Evolutionary conservation across 2,329 filamentous ascomycete species (phyloP).

Genomic region (Phyllosticta citribraziliensis): DNA sequence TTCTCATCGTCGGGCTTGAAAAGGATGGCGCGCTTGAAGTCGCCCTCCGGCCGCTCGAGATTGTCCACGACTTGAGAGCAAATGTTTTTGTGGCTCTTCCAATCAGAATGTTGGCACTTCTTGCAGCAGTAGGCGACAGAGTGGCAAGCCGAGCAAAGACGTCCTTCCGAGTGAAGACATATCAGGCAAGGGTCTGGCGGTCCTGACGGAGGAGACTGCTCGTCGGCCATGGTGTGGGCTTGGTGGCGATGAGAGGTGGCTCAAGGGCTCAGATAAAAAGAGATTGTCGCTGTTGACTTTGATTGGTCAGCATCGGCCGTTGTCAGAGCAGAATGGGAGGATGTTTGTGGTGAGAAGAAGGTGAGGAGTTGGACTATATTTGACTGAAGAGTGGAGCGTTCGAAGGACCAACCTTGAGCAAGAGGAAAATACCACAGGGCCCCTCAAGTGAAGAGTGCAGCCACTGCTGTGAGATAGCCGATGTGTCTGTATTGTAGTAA

Average conservation of each 20-base stretch:
- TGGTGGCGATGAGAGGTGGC: too few species aligned
- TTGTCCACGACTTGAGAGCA: not conserved
- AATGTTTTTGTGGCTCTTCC: conserved; percentile 16
- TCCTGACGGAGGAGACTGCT: not conserved
- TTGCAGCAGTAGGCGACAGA: conserved; percentile 40
- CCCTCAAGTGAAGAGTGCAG: too few species aligned
- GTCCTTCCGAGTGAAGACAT: conserved; percentile 18
- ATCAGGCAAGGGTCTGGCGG: conserved; percentile 11
- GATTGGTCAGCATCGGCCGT: not conserved
- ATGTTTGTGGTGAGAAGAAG: too few species aligned
- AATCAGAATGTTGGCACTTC: conserved; percentile 43
- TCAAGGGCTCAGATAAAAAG: not conserved
- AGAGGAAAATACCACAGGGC: too few species aligned
- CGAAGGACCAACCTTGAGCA: too few species aligned
- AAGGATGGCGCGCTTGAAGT: not conserved
- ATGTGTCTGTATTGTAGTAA: too few species aligned
- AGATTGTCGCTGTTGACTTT: not conserved
- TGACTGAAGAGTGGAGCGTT: too few species aligned
- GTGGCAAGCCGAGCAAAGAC: conserved; percentile 40
- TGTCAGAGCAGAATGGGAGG: not conserved
- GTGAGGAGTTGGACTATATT: too few species aligned
- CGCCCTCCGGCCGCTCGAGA: not conserved
- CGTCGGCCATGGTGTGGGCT: not conserved
- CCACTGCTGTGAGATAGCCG: too few species aligned
- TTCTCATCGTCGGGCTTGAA: not conserved